These are phyloP conservation scores for Aeschynomene evenia DNA, from an alignment of 306 rosid genomes.

Conservation along the genomic window DNA sequence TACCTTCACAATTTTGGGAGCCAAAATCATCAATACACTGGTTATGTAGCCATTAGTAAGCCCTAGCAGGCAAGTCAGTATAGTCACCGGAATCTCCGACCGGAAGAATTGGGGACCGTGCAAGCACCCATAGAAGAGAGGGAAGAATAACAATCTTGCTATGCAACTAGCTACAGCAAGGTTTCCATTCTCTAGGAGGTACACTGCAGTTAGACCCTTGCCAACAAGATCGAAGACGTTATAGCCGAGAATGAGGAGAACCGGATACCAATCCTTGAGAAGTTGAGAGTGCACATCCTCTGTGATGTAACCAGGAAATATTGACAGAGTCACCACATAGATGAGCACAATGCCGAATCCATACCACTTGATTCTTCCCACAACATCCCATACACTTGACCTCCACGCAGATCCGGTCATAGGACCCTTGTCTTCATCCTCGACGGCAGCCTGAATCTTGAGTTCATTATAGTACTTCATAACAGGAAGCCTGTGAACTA, in stretches of 20 bases:
- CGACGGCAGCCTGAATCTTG: constrained; percentile 55
- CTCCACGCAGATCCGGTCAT: constrained; percentile 52
- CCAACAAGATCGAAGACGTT: constrained; percentile 91
- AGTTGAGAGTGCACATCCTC: constrained; percentile 85
- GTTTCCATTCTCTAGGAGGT: constrained; percentile 59
- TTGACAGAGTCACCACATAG: constrained; percentile 76
- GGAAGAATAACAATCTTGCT: constrained; percentile 68
- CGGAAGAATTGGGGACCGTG: constrained; percentile 80
- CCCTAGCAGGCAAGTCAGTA: constrained; percentile 75
- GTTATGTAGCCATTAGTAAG: constrained; percentile 87
- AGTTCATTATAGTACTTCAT: constrained; percentile 70
- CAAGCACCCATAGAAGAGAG: constrained; percentile 79
- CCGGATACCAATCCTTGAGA: constrained; percentile 81
- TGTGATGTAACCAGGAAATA: constrained; percentile 89
- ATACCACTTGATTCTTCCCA: constrained; percentile 74
- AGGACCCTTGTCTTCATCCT: constrained; percentile 57
- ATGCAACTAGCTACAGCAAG: constrained; percentile 60
- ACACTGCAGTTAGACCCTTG: constrained; percentile 66
- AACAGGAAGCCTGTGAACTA: constrained; percentile 71
- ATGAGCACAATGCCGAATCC: constrained; percentile 66
- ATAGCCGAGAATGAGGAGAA: constrained; percentile 65
- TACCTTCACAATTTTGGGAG: constrained; percentile 68
- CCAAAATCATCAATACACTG: constrained; percentile 78
- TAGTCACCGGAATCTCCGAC: constrained; percentile 71
- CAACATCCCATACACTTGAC: constrained; percentile 55